phyloP scores from a whole-genome alignment of 495 filamentous ascomycete species.

The Tuber microsphaerosporum region DNA sequence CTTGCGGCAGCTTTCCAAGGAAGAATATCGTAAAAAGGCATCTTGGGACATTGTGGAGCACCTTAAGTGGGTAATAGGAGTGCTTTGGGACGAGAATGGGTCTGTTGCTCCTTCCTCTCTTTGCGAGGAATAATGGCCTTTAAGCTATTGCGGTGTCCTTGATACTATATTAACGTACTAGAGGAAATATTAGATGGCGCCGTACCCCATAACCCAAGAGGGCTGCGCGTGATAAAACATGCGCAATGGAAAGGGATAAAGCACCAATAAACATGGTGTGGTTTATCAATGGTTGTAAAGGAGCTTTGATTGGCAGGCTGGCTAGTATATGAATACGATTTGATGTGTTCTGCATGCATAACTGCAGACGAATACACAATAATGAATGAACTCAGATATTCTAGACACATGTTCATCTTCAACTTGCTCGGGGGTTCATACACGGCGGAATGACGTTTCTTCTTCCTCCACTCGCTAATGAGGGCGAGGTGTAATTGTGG shows the following conservation, averaged over 20 bases:
- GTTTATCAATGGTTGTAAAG: background rate
- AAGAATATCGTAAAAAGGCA: background rate
- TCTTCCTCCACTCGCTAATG: background rate
- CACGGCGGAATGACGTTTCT: background rate
- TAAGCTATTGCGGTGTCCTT: background rate
- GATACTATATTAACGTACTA: background rate
- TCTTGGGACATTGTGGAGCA: background rate
- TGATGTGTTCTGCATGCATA: background rate
- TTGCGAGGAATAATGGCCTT: background rate
- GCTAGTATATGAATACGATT: background rate
- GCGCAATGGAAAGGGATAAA: background rate
- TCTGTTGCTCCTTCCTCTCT: background rate
- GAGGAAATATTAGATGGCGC: background rate
- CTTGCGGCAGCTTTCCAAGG: background rate
- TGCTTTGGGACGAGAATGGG: background rate
- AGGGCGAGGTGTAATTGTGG: background rate
- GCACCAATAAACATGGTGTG: background rate
- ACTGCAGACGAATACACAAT: background rate
- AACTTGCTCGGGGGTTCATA: background rate
- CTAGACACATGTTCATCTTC: background rate
- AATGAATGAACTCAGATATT: background rate
- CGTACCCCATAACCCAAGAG: background rate
- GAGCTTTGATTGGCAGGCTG: background rate
- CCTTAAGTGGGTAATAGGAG: background rate
- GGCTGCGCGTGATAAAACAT: background rate